Evolutionary conservation across 2,329 filamentous ascomycete species (phyloP), one percentile per base, ranked within the genome.

Genomic region (Cryphonectria nitschkei): DNA sequence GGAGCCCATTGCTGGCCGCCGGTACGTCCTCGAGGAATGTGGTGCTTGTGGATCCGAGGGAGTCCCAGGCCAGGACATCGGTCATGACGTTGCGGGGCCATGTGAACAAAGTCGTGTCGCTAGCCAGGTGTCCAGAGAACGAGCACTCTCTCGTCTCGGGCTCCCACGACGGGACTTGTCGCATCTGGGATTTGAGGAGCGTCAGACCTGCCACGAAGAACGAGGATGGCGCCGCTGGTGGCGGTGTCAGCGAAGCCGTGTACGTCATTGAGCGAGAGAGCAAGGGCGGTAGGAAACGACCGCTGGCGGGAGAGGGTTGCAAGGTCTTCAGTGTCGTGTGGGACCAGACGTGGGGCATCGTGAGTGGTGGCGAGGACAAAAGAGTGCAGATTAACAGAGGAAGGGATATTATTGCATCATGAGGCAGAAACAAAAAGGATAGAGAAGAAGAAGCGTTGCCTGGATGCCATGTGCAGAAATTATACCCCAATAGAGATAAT

Each of bases 71-170:
- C 1, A 88, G 90, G 1, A 92, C 95, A 34, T 89, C 92, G 14
- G 93, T 94, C 56, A 93, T 98, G 90, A 97, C 94, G n/a, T 88
- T 98, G 29, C 89, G 94, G 46, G 95, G 95, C 0, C 95, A 98
- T 82, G 89, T 89, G 72, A 97, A 97, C 83, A 88, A 88, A 83
- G 85, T 91, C 26, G 83, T 84, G 1, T 83, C 83, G 9, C 76
- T 90, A 43, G 79, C 80, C 22, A 78, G 83, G 13, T 84, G 83
- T 54, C 89, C 87, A 8, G 87, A 89, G 56, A 95, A 91, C 77
- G 89, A 91, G 73, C 93, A 95, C 82, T 90, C 92, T n/a, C 86
- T 99, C 11, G 93, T 95, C 0, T 96, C 92, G 43, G 95, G 89
- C n/a, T 93, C 92, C 62, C 93, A 97, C 80, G 96, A 99, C 80